Evolutionary conservation across 2,329 filamentous ascomycete species (phyloP), one percentile per base, ranked within the genome.

Genomic region (Cladobotryum mycophilum): DNA sequence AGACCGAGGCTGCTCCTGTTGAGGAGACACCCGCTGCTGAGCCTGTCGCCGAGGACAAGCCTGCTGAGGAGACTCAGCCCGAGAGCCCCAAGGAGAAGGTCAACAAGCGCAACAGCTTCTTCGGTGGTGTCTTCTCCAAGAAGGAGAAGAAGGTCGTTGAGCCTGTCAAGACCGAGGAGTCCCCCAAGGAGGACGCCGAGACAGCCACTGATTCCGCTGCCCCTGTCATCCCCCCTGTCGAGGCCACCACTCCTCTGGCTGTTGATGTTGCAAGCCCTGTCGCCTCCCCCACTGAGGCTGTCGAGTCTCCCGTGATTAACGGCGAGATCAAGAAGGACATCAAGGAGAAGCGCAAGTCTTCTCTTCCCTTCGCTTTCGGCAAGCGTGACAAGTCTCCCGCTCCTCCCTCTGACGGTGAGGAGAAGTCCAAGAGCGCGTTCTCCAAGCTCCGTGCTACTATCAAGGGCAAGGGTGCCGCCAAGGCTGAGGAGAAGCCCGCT

Each of bases 261-360:
- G 69, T 81, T 55, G 78, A 83, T 58, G 78, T 78, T 15, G 64
- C 70, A 45, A 73, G 67, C 50, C 73, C 76, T 45, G 69, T 71
- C 44, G 70, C 70, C n/a, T 71, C 67, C 52, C 71, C 73, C 25
- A 65, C 71, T 37, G 76, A 80, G 67, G 70, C 70, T 18, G 68
- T 72, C 3, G 76, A 80, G 60, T 64, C 56, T 42, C 62, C 71
- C 49, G 66, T 70, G 22, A 66, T 72, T 51, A 75, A 75, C 56
- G 74, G 73, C 53, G 81, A 84, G 71, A 58, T 72, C 50, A 81
- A 81, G 69, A 81, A 82, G 71, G 79, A 81, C 55, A 67, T 76
- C 60, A 90, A 89, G 82, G 78, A 81, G 70, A 95, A 95, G 87
- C 88, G 89, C 70, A 83, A 84, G 71, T 93, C 88, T 58, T 85